Conservation (phyloP, 2,329 filamentous ascomycete genomes). For the Claviceps sp. region DNA sequence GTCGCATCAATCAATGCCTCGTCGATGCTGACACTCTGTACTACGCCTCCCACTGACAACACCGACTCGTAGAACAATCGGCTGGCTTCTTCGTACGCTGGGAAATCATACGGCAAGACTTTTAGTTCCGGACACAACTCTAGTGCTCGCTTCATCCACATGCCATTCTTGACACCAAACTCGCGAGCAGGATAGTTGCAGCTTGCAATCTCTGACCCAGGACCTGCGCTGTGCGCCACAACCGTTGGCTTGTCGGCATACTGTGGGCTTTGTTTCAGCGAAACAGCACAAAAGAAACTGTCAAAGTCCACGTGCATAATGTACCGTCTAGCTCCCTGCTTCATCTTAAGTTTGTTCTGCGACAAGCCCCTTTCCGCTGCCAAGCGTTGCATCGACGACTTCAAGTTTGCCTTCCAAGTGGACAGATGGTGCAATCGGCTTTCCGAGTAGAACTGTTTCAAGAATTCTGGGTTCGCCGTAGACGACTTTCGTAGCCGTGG, state of each 20-base stretch:
- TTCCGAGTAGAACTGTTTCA: slow-evolving; percentile 90
- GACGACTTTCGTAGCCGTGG: slow-evolving; percentile 79
- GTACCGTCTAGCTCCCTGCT: slow-evolving; percentile 58
- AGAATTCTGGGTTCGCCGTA: slow-evolving; percentile 81
- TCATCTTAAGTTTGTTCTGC: slow-evolving; percentile 32
- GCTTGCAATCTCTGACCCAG: slow-evolving; percentile 87
- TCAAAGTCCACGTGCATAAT: slow-evolving; percentile 96
- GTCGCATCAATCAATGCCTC: slow-evolving; percentile 85
- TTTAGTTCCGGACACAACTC: slow-evolving; percentile 77
- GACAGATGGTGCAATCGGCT: slow-evolving; percentile 91
- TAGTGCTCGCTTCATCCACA: slow-evolving; percentile 95
- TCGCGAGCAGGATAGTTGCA: slow-evolving; percentile 88
- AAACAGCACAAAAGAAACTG: slow-evolving; percentile 94
- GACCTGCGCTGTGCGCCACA: slow-evolving; percentile 75
- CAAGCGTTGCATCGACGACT: slow-evolving; percentile 72
- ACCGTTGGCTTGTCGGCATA: slow-evolving; percentile 68
- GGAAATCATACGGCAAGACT: slow-evolving; percentile 90
- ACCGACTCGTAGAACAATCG: slow-evolving; percentile 77
- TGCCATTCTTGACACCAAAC: slow-evolving; percentile 88
- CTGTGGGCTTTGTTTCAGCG: slow-evolving; percentile 62
- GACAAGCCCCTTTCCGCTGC: slow-evolving; percentile 52
- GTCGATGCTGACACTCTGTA: slow-evolving; percentile 95
- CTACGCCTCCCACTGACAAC: slow-evolving; percentile 62
- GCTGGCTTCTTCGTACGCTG: slow-evolving; percentile 86
- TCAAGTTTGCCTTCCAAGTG: slow-evolving; percentile 91